These are phyloP conservation scores for Phytophthora sp. DNA, from an alignment of 352 stramenopile genomes.

Conservation along the genomic window DNA sequence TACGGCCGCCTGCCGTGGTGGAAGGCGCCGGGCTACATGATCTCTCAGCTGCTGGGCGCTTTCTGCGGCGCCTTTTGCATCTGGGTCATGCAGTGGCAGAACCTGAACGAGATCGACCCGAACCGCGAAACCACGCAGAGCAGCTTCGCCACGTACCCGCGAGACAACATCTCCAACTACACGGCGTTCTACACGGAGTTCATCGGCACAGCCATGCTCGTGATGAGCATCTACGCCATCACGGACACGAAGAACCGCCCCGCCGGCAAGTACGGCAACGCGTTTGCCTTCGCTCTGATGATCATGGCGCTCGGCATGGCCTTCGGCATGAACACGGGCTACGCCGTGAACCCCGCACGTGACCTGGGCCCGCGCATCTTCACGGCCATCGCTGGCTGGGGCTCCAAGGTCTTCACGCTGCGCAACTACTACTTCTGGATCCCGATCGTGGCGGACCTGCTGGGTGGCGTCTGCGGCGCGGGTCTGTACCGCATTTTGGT, in stretches of 20 bases:
- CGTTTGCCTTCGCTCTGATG: constrained; percentile 45
- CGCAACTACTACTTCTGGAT: constrained; percentile 58
- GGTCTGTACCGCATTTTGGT: constrained; percentile 42
- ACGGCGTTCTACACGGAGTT: constrained; percentile 56
- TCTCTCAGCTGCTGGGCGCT: constrained; percentile 41
- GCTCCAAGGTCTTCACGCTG: constrained; percentile 47
- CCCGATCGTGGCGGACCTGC: constrained; percentile 40
- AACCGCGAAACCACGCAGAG: constrained; percentile 28
- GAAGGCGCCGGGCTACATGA: constrained; percentile 48
- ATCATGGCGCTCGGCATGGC: constrained; percentile 60
- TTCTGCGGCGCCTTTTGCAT: constrained; percentile 42
- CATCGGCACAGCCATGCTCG: constrained; percentile 47
- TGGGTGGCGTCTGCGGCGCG: constrained; percentile 38
- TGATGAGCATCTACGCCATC: constrained; percentile 50
- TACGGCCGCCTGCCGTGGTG: constrained; percentile 42
- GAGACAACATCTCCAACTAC: constrained; percentile 32
- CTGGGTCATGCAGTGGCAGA: constrained; percentile 50
- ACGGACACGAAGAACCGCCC: constrained; percentile 44
- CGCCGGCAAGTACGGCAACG: constrained; percentile 24
- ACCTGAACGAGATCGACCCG: constrained; percentile 49
- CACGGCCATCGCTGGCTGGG: constrained; percentile 37
- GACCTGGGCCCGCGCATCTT: constrained; percentile 52
- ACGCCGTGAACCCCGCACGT: constrained; percentile 55
- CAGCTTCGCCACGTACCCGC: constrained; percentile 49
- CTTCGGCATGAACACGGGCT: constrained; percentile 57